Conservation (phyloP, 345 rosid genomes). For the Capsella bursapastoris region DNA sequence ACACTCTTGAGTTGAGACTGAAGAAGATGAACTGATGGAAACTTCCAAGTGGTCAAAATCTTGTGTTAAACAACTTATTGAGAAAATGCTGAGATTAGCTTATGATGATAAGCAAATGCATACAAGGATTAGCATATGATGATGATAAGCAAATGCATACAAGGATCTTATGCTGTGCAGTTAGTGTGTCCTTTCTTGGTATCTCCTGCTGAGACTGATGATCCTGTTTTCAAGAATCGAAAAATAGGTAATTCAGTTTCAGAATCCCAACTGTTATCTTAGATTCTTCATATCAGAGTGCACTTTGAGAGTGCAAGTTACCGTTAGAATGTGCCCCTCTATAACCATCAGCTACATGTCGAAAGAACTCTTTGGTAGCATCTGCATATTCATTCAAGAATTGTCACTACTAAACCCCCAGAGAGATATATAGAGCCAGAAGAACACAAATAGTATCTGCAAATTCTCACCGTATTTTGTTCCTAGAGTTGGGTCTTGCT, state of each 20-base stretch:
- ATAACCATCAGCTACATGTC: constrained; percentile 43
- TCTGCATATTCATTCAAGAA: constrained; percentile 31
- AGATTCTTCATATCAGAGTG: constrained; percentile 1
- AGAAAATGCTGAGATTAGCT: constrained; percentile 28
- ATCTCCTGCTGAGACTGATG: constrained; percentile 33
- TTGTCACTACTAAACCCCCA: neutral
- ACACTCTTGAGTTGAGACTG: neutral
- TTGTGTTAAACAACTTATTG: constrained; percentile 40
- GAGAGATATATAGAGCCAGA: neutral
- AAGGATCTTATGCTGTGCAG: constrained; percentile 30
- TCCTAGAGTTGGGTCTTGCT: constrained; percentile 46
- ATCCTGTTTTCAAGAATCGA: constrained; percentile 3
- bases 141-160: constrained; percentile 14
- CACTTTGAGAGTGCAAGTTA: constrained; percentile 16
- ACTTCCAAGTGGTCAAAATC: constrained; percentile 24
- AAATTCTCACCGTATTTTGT: constrained; percentile 42
- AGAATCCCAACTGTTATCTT: neutral
- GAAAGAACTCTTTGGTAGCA: constrained; percentile 45
- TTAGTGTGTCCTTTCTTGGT: constrained; percentile 32
- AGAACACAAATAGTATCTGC: constrained; percentile 1
- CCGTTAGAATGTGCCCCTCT: constrained; percentile 29
- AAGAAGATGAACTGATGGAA: constrained; percentile 13
- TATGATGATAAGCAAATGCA: constrained; percentile 7
- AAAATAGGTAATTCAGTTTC: neutral
- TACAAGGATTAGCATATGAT: constrained; percentile 17